These are phyloP conservation scores for Lipomyces lipofer DNA, from an alignment of 805 yeast species.

Conservation along the genomic window DNA sequence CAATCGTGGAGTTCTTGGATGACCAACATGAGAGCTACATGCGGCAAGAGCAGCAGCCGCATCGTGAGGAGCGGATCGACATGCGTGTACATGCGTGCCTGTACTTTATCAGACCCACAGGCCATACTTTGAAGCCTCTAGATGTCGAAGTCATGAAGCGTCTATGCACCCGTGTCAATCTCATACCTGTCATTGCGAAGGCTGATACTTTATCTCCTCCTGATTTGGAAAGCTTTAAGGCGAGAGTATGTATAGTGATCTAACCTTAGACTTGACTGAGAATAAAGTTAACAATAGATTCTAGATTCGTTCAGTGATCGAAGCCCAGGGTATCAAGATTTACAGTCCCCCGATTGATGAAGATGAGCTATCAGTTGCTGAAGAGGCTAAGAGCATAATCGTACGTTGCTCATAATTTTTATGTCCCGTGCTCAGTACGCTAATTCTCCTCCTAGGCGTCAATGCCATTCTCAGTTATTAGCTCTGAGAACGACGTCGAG, in stretches of 20 bases:
- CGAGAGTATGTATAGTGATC: constrained; percentile 33
- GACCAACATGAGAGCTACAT: constrained; percentile 68
- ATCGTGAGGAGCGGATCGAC: constrained; percentile 55
- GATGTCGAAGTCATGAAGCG: constrained; percentile 75
- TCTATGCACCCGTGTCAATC: constrained; percentile 68
- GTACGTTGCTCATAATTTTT: background rate
- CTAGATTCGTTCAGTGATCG: constrained; percentile 50
- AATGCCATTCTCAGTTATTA: constrained; percentile 72
- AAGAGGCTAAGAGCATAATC: constrained; percentile 31
- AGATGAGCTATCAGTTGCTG: constrained; percentile 39
- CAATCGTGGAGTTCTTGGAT: constrained; percentile 72
- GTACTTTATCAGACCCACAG: constrained; percentile 74
- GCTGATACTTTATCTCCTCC: constrained; percentile 68
- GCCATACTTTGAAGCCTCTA: constrained; percentile 58
- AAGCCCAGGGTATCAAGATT: constrained; percentile 56
- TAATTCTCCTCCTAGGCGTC: constrained; percentile 40
- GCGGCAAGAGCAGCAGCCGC: constrained; percentile 78
- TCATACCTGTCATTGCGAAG: constrained; percentile 79
- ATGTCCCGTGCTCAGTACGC: too few species aligned
- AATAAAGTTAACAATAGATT: background rate
- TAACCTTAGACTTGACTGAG: background rate
- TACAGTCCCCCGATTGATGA: constrained; percentile 53
- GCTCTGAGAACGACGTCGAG: constrained; percentile 55
- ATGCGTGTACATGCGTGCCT: constrained; percentile 80
- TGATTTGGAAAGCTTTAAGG: constrained; percentile 59